Base-by-base conservation (phyloP, 2,329 filamentous ascomycete species). In the Pseudogymnoascus sp. region DNA sequence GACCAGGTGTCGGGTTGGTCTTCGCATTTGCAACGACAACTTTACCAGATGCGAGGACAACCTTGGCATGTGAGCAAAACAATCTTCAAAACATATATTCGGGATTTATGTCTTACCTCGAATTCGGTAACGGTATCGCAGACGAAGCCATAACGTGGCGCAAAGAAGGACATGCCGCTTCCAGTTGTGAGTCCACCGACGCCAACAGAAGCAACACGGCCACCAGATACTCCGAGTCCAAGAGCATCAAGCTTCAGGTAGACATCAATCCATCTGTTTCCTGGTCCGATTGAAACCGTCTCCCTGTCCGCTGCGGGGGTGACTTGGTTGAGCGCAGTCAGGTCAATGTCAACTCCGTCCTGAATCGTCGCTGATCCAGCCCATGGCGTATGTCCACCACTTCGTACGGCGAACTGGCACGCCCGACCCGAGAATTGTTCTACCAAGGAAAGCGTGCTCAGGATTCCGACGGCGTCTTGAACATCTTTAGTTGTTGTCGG, bases 311-410 rank as follows among this genome's bases (percentile, higher is more conserved):
- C 65, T 8, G 72, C 69, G 21, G 68, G 62, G 34, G 64, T 48
- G 11, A 70, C 5, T 3, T 64, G 65, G 14, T 61, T 65, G 14
- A 65, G 62, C 14, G 67, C 65, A 10, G 74, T 76, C 7, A 81
- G 77, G 6, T 80, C 80, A 65, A 85, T 79, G 6, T 82, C 68
- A 2, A 81, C 74, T 0, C 81, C 81, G 1, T 75, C 79, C 8
- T 78, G 72, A 60, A 81, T 85, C 3, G 65, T 70, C 14, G 83
- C 77, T 34, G 79, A 80, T 65, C 79, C 78, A 14, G 80, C 77
- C 69, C 84, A 84, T 3, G 82, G 80, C 64, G 81, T 82, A 72
- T 86, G 83, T 0, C 84, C 84, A 28, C 83, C 84, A 6, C 80
- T 81, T 68, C 83, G 82, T 68, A 84, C 73, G 6, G 83, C 83